Conservation (phyloP, 495 filamentous ascomycete species). For the Penicillium cataractarum region DNA sequence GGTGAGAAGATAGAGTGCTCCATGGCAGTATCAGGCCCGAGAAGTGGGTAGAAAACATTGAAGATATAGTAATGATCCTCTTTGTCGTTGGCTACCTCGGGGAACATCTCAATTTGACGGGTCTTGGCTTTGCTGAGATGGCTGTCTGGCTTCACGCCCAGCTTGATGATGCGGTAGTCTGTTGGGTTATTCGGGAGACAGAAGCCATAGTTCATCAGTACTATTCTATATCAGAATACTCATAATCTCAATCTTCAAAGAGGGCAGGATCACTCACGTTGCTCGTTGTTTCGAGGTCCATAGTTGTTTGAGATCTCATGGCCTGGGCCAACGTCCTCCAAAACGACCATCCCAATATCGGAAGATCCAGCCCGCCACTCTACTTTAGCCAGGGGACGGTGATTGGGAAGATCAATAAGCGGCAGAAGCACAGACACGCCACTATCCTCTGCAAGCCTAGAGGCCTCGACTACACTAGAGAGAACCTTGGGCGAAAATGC, state of each 20-base stretch:
- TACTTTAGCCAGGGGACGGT: constrained; percentile 58
- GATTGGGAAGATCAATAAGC: constrained; percentile 64
- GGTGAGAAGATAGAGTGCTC: constrained; percentile 52
- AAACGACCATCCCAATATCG: constrained; percentile 51
- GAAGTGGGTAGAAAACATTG: constrained; percentile 47
- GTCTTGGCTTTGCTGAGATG: constrained; percentile 43
- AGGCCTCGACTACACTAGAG: constrained; percentile 39
- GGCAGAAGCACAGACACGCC: constrained; percentile 61
- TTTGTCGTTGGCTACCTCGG: constrained; percentile 30
- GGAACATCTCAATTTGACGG: constrained; percentile 40
- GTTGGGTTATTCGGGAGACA: constrained; percentile 59
- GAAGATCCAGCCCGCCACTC: constrained; percentile 59
- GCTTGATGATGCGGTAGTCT: constrained; percentile 54
- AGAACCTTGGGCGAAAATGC: constrained; percentile 53
- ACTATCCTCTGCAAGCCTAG: constrained; percentile 36
- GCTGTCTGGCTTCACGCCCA: constrained; percentile 46
- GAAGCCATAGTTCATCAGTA: constrained; percentile 72
- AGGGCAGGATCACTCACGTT: constrained; percentile 47
- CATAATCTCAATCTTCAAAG: background rate
- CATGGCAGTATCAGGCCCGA: constrained; percentile 38
- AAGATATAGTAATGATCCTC: constrained; percentile 54
- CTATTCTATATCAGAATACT: constrained; percentile 31
- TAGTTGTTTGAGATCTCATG: constrained; percentile 71
- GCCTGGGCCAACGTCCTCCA: constrained; percentile 50
- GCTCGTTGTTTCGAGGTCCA: constrained; percentile 67